A percentile compares a stretch with the other conserved stretches of the same genome.
Evolutionary conservation across 2,329 filamentous ascomycete genomes (phyloP).

Genomic region (Alternaria alternata): DNA sequence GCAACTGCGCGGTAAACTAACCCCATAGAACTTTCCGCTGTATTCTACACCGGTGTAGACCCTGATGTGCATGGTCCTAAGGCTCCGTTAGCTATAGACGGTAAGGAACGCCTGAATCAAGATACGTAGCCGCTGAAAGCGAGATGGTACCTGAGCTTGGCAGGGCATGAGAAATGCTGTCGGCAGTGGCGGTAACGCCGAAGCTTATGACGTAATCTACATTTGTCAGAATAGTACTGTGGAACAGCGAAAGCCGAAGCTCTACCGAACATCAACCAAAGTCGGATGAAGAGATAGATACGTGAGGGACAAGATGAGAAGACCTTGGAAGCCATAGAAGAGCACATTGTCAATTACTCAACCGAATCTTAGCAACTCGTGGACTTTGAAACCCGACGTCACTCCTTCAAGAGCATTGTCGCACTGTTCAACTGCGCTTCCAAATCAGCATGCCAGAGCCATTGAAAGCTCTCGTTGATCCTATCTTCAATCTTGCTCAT

Average conservation of each 20-base stretch:
- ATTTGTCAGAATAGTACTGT: slow-evolving; percentile 2
- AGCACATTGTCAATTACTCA: background rate
- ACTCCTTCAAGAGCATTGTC: slow-evolving; percentile 13
- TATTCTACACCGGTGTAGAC: slow-evolving; percentile 7
- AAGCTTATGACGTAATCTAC: slow-evolving; percentile 1
- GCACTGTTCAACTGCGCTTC: slow-evolving; percentile 32
- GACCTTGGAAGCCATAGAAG: background rate
- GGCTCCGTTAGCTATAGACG: background rate
- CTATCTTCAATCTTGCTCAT: slow-evolving; percentile 19
- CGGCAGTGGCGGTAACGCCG: slow-evolving; percentile 1
- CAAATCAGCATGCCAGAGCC: slow-evolving; percentile 43
- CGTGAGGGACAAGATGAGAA: background rate
- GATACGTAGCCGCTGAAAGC: background rate
- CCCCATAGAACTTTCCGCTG: slow-evolving; percentile 16
- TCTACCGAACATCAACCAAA: background rate
- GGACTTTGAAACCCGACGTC: background rate
- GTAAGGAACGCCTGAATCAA: background rate
- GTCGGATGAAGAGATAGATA: background rate
- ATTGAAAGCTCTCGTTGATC: slow-evolving; percentile 28
- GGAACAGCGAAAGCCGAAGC: background rate
- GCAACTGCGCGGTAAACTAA: slow-evolving; percentile 11
- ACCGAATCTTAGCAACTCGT: background rate
- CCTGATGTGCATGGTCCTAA: background rate
- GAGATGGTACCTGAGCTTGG: background rate
- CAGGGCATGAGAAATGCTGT: background rate